These are phyloP conservation scores for Glaciozyma martinii DNA, from an alignment of 768 basidiomycete genomes.

Conservation along the genomic window DNA sequence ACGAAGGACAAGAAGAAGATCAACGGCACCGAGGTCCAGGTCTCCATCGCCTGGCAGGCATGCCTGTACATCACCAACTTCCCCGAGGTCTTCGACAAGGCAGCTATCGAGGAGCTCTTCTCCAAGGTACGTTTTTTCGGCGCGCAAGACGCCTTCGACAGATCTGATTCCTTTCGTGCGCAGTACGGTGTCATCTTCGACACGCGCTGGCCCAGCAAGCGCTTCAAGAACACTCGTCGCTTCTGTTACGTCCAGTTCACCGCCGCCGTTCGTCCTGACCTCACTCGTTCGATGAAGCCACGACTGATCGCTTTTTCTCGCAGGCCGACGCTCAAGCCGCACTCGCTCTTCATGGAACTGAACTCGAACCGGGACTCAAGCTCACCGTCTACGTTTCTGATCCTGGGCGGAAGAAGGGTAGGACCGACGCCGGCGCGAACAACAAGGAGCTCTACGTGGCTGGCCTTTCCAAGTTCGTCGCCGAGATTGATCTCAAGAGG, in stretches of 20 bases:
- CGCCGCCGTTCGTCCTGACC: slow-evolving; percentile 54
- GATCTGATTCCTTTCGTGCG: neutral
- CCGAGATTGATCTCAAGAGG: slow-evolving; percentile 64
- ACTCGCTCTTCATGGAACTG: slow-evolving; percentile 66
- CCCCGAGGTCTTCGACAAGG: slow-evolving; percentile 72
- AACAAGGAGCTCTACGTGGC: slow-evolving; percentile 80
- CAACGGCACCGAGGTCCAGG: slow-evolving; percentile 62
- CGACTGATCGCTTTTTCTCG: neutral
- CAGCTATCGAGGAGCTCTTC: slow-evolving; percentile 64
- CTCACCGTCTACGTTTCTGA: slow-evolving; percentile 80
- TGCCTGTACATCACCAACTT: slow-evolving; percentile 96
- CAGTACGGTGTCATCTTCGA: slow-evolving; percentile 89
- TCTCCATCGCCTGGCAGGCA: slow-evolving; percentile 85
- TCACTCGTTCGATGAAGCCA: neutral
- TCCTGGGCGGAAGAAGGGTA: slow-evolving; percentile 75
- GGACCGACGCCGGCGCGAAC: slow-evolving; percentile 79
- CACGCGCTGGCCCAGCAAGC: slow-evolving; percentile 95
- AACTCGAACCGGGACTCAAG: slow-evolving; percentile 58
- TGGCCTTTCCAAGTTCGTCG: slow-evolving; percentile 68
- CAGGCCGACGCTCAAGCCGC: slow-evolving; percentile 58
- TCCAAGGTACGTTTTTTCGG: slow-evolving; percentile 23
- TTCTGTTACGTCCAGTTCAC: slow-evolving; percentile 93
- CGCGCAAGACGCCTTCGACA: neutral
- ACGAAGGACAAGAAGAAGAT: slow-evolving; percentile 92
- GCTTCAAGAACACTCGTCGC: slow-evolving; percentile 78